Evolutionary conservation across 176 grass and related monocot species (phyloP), one percentile per base, ranked within the genome.

Genomic region (Lolium perenne): DNA sequence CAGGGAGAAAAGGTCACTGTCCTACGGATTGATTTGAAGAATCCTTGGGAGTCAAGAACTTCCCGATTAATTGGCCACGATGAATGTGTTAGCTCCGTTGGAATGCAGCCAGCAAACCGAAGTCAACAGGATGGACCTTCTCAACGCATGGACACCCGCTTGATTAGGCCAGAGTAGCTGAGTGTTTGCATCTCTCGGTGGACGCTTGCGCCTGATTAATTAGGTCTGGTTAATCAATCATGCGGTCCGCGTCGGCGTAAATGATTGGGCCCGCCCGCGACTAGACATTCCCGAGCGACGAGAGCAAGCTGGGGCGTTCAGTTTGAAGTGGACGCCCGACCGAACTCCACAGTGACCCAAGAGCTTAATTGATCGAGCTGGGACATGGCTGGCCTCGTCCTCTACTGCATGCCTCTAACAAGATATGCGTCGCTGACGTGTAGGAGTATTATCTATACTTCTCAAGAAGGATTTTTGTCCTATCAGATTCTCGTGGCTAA

Each of bases 261-360:
- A 25, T 38, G 80, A 87, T 91, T 51, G 74, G 56, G 16, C 53
- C 73, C 57, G 20, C 26, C 26, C 47, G 67, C 49, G 58, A 80
- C 79, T 74, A 53, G 51, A 82, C 80, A 69, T 69, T 51, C 57
- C 56, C 40, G 75, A 83, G 81, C 16, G 76, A 84, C 62, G 26
- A 55, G 16, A 29, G 76, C 50, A 53, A 48, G 38, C 48, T 15
- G 46, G 43, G 46, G 1, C 22, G 3, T 15, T 76, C 29, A 29
- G 29, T 4, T 41, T 41, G 89, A 91, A 41, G 81, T 76, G 46
- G 85, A 91, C 85, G 82, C 71, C 32, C 3, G 38, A 91, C 89
- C 89, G 38, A 88, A 91, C 78, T 35, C 58, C 40, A 58, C 83
- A 26, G 70, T 58, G 82, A 76, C 60, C 12, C 8, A 8, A 68